Conservation (phyloP, 257 asterid species). For the Phtheirospermum japonicum region DNA sequence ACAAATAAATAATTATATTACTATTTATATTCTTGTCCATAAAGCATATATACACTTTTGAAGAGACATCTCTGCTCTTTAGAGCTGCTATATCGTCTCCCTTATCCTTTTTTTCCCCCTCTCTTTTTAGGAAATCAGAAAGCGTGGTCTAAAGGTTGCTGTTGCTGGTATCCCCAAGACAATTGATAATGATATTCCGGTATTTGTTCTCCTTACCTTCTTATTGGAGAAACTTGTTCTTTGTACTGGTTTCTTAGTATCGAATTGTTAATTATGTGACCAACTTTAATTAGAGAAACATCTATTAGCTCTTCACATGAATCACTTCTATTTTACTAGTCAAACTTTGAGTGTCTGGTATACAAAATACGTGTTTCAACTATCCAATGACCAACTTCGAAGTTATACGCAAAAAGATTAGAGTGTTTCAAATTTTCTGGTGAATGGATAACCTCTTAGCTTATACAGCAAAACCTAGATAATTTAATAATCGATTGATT, state of each 20-base stretch:
- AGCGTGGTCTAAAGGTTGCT: conserved; percentile 78
- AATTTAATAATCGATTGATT: too few relatives aligned
- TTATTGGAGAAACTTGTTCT: conserved; percentile 15
- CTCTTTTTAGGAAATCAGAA: conserved; percentile 72
- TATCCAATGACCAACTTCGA: not conserved
- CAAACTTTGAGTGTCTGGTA: conserved; percentile 2
- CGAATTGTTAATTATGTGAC: conserved; percentile 9
- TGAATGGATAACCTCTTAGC: conserved; percentile 24
- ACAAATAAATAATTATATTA: not conserved
- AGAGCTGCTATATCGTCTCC: not conserved
- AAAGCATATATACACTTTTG: conserved; percentile 3
- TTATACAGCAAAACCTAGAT: not conserved
- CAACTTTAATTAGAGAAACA: conserved; percentile 16
- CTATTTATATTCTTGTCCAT: conserved; percentile 14
- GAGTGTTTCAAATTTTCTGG: conserved; percentile 11
- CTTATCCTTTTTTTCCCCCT: not conserved
- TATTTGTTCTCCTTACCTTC: conserved; percentile 37
- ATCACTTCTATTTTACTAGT: conserved; percentile 16
- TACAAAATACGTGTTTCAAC: conserved; percentile 13
- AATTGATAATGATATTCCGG: conserved; percentile 96
- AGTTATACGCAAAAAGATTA: not conserved
- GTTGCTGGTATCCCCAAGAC: conserved; percentile 97
- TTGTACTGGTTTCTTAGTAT: conserved; percentile 21
- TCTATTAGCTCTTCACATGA: conserved; percentile 19
- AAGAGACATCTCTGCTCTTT: conserved; percentile 17